Evolutionary conservation across 2,329 filamentous ascomycete genomes (phyloP), one percentile per base, ranked within the genome.

Genomic region (Neonectria faginata): DNA sequence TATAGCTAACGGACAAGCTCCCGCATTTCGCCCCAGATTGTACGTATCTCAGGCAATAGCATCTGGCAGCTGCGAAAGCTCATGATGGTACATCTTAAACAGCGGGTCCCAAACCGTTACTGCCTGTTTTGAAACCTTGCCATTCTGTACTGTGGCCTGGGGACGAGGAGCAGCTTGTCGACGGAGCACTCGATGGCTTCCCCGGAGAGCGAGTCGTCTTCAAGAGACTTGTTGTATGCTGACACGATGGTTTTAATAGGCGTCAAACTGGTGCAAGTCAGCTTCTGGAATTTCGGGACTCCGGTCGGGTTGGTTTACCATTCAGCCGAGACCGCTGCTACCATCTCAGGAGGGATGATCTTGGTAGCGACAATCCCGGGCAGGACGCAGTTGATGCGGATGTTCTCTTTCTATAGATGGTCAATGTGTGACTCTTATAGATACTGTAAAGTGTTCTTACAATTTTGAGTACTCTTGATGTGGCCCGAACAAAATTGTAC

Each of bases 71-170:
- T 70, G 74, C 9, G 80, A 83, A 12, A 69, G 64, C 63, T 84
- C 81, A 10, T 79, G 79, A 68, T 85, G 82, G 60, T 81, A 73
- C 66, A 78, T 77, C 60, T 78, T 77, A 67, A 84, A 84, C 20
- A 84, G 69, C 12, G 82, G 82, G 53, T 85, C 83, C 80, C 82
- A 85, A 2, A 85, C 82, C 0, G 80, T 81, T 3, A 79, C 75
- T 0, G 80, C 79, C n/a, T 82, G 75, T 67, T 77, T 76, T 2
- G 82, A 82, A 14, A 79, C 72, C 14, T 57, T 68, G 0, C 82
- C 83, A 66, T 85, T 84, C 16, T 75, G 76, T 77, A 75, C 47
- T 76, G 74, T 10, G 80, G 59, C 27, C 41, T 33, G 5, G 65
- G 66, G 1, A 71, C 51, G 0, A 68, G 39, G 2, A 74, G 51